Conservation (phyloP, 2,329 filamentous ascomycete species). For the Talaromyces marneffei region DNA sequence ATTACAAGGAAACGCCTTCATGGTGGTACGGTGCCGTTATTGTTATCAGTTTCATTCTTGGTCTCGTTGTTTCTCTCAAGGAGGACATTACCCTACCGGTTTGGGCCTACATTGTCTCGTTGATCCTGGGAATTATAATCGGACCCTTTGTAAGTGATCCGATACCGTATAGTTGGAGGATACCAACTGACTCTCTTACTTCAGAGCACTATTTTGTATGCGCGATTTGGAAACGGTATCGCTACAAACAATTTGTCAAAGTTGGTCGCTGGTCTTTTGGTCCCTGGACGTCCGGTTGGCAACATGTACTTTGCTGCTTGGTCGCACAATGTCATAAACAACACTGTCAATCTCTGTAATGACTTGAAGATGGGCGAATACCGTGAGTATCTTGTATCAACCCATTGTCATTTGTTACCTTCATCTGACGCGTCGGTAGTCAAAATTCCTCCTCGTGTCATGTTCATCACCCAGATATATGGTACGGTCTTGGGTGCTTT, state of each 20-base stretch:
- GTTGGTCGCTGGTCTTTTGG: slow-evolving; percentile 49
- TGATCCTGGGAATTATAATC: slow-evolving; percentile 25
- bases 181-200: background rate
- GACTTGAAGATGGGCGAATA: slow-evolving; percentile 58
- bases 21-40: slow-evolving; percentile 30
- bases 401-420: background rate
- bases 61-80: slow-evolving; percentile 26
- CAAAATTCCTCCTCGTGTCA: slow-evolving; percentile 15
- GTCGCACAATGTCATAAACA: slow-evolving; percentile 53
- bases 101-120: slow-evolving; percentile 29
- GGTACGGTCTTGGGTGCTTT: slow-evolving; percentile 13
- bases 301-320: slow-evolving; percentile 57
- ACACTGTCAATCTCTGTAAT: slow-evolving; percentile 46
- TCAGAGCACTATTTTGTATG: slow-evolving; percentile 49
- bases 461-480: slow-evolving; percentile 15
- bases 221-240: slow-evolving; percentile 52
- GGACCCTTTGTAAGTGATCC: slow-evolving; percentile 18
- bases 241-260: slow-evolving; percentile 56
- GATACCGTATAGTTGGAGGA: background rate
- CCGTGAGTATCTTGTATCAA: slow-evolving; percentile 38
- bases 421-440: slow-evolving; percentile 5
- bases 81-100: slow-evolving; percentile 27
- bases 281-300: slow-evolving; percentile 48
- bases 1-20: slow-evolving; percentile 48
- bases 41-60: slow-evolving; percentile 25